A percentile compares a stretch with the other conserved stretches of the same genome.
These are phyloP conservation scores for Neonectria coccinea DNA, from an alignment of 2,329 filamentous ascomycete genomes.

Conservation along the genomic window DNA sequence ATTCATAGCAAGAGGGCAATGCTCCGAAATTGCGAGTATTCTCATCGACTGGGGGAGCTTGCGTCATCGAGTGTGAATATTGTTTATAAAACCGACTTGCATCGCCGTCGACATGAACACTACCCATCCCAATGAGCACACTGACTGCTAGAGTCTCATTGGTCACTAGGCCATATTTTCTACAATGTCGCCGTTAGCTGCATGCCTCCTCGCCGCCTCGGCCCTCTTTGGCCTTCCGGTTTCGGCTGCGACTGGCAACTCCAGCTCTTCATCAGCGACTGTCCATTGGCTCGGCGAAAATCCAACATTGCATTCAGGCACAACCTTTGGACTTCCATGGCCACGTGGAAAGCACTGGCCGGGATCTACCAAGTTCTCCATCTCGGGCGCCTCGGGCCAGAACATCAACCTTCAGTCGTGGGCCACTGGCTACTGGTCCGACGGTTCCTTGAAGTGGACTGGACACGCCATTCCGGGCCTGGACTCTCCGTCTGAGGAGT, in stretches of 20 bases:
- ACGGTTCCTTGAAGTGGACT: slow-evolving; percentile 72
- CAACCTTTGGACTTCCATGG: slow-evolving; percentile 60
- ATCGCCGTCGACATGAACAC: too few species aligned
- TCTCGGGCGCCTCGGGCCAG: slow-evolving; percentile 40
- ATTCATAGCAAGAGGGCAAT: not conserved
- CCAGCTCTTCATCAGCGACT: slow-evolving; percentile 36
- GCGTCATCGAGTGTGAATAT: not conserved
- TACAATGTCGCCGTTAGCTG: slow-evolving; percentile 16
- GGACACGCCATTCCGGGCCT: slow-evolving; percentile 65
- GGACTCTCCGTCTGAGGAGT: slow-evolving; percentile 54
- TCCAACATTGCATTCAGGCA: slow-evolving; percentile 51
- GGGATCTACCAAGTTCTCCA: slow-evolving; percentile 53
- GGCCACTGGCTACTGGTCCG: slow-evolving; percentile 69
- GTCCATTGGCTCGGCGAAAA: slow-evolving; percentile 57
- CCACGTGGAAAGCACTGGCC: slow-evolving; percentile 53
- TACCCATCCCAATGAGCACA: not conserved
- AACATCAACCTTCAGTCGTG: slow-evolving; percentile 59
- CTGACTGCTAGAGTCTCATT: not conserved
- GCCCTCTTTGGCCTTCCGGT: slow-evolving; percentile 27
- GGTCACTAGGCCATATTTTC: not conserved
- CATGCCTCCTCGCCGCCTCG: slow-evolving; percentile 22
- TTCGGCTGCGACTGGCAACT: slow-evolving; percentile 31
- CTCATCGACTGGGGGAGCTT: not conserved
- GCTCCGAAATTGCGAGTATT: slow-evolving; percentile 20
- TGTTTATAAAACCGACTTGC: not conserved